Conservation (phyloP, 2,329 filamentous ascomycete species). For the Taxawa tesnikishii region DNA sequence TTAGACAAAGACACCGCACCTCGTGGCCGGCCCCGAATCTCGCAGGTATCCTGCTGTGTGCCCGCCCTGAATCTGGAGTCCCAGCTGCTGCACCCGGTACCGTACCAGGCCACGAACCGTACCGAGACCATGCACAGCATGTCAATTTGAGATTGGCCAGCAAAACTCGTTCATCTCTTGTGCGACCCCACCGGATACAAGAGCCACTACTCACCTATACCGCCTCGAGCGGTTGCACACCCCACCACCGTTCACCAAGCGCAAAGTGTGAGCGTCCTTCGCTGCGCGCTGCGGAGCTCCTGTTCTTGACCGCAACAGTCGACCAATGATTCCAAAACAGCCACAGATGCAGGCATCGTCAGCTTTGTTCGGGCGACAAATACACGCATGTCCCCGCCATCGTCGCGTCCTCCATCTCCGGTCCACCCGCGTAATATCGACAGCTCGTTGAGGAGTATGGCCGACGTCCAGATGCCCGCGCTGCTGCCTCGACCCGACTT, state of each 20-base stretch:
- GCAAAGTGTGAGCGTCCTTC: no score
- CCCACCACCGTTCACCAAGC: no score
- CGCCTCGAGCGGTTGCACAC: no score
- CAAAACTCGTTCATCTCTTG: background rate
- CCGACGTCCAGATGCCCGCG: conserved; percentile 31
- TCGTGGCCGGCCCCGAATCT: no score
- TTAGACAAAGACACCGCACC: no score
- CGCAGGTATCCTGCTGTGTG: no score
- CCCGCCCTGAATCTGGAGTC: no score
- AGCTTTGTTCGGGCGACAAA: background rate
- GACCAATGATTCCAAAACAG: background rate
- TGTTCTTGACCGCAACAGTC: background rate
- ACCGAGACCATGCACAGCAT: no score
- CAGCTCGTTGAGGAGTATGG: conserved; percentile 25
- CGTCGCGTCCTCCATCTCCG: conserved; percentile 21
- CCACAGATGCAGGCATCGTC: conserved; percentile 5
- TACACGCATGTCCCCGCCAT: conserved; percentile 15
- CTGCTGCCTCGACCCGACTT: conserved; percentile 27
- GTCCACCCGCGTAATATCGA: conserved; percentile 25
- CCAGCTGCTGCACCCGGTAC: no score
- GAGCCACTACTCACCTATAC: no score
- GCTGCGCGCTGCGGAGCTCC: background rate
- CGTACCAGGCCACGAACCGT: no score
- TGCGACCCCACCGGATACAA: background rate
- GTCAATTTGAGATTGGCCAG: background rate